These are phyloP conservation scores for Solanum hybrid DNA, from an alignment of 305 asterid genomes.

Conservation along the genomic window DNA sequence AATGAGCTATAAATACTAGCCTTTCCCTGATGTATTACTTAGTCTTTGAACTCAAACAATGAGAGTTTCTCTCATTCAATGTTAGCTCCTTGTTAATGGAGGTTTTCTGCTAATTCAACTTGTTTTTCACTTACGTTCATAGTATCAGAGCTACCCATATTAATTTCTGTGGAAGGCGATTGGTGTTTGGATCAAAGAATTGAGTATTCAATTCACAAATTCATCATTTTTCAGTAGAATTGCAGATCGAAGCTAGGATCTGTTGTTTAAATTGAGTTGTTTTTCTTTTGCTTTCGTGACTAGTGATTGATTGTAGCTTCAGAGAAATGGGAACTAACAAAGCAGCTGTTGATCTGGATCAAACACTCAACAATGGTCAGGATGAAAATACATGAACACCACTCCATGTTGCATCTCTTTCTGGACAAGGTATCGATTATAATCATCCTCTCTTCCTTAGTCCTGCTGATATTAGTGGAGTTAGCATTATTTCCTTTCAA, in stretches of 20 bases:
- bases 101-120: no score
- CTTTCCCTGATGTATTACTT: not conserved
- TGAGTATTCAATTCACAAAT: not conserved
- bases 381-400: not conserved
- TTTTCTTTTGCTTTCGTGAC: not conserved
- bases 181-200: not conserved
- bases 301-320: not conserved
- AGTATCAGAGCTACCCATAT: not conserved
- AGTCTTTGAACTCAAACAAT: not conserved
- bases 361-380: not conserved
- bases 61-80: not conserved
- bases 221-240: no score
- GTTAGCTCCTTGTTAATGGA: not conserved
- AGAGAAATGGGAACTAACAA: not conserved
- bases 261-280: not conserved
- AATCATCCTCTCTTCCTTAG: not conserved
- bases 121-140: not conserved
- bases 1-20: not conserved
- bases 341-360: not conserved
- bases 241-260: not conserved
- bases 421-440: not conserved
- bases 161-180: not conserved
- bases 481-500: not conserved
- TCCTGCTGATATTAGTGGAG: not conserved
- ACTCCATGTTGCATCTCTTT: not conserved